Percentiles rank a stretch among this genome's conserved stretches.
These are phyloP conservation scores for Epichloe typhina DNA, from an alignment of 2,329 filamentous ascomycete genomes.

Conservation along the genomic window DNA sequence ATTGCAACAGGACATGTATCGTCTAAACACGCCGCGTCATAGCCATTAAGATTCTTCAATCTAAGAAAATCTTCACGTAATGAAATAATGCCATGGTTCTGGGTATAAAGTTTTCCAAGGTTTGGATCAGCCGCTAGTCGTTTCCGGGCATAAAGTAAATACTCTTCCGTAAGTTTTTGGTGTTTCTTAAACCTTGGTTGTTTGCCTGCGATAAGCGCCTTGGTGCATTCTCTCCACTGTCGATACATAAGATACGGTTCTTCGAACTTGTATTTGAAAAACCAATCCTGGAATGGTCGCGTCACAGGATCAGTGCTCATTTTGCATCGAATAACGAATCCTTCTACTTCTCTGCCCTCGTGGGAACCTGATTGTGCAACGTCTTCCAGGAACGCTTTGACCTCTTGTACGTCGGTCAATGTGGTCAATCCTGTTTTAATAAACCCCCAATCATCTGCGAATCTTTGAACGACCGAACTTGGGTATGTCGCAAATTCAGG, in stretches of 20 bases:
- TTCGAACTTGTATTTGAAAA: slow-evolving; percentile 99
- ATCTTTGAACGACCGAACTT: slow-evolving; percentile 68
- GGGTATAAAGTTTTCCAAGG: slow-evolving; percentile 58
- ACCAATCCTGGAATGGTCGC: slow-evolving; percentile 73
- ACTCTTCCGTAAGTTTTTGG: slow-evolving; percentile 77
- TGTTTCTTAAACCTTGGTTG: slow-evolving; percentile 76
- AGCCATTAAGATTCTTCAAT: slow-evolving; percentile 71
- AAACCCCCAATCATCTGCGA: slow-evolving; percentile 89
- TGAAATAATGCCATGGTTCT: slow-evolving; percentile 90
- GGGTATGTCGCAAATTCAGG: slow-evolving; percentile 83
- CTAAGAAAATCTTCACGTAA: slow-evolving; percentile 79
- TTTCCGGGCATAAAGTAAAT: slow-evolving; percentile 67
- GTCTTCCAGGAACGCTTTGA: slow-evolving; percentile 69
- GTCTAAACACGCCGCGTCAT: slow-evolving; percentile 74
- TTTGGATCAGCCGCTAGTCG: slow-evolving; percentile 56
- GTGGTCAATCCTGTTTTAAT: slow-evolving; percentile 71
- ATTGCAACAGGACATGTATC: slow-evolving; percentile 32
- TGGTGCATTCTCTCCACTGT: slow-evolving; percentile 96
- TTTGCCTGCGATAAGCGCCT: slow-evolving; percentile 66
- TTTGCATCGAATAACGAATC: slow-evolving; percentile 89
- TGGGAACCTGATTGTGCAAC: slow-evolving; percentile 83
- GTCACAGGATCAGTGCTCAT: slow-evolving; percentile 37
- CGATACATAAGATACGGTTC: slow-evolving; percentile 98
- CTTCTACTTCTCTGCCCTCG: slow-evolving; percentile 85
- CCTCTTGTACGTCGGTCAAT: slow-evolving; percentile 59